Evolutionary conservation across 371 early-diverging fungal species (phyloP).

Genomic region (Mycotypha africana): DNA sequence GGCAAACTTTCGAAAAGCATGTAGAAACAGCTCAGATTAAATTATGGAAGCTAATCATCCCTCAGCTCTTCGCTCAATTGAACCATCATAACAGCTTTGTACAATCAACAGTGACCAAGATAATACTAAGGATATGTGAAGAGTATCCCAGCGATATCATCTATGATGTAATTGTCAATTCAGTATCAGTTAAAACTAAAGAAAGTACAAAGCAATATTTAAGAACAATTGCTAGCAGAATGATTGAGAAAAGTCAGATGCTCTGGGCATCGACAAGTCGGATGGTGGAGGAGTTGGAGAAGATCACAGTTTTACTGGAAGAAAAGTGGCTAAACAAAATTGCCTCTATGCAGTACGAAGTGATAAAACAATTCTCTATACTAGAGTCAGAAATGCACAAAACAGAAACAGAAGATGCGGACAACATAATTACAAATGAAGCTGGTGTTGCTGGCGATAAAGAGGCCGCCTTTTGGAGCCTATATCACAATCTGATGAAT

Average conservation of each 20-base stretch:
- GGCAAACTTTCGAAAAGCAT: conserved; percentile 31
- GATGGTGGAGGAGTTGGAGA: conserved; percentile 64
- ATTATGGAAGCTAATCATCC: conserved; percentile 72
- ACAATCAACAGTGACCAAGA: conserved; percentile 36
- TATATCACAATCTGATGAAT: conserved; percentile 51
- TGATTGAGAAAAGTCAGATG: conserved; percentile 36
- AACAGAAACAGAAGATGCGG: too few relatives aligned
- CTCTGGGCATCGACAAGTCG: conserved; percentile 55
- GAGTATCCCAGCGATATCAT: conserved; percentile 63
- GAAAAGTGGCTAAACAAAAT: conserved; percentile 76
- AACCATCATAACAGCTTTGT: conserved; percentile 63
- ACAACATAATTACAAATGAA: too few relatives aligned
- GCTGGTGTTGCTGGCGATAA: conserved; percentile 55
- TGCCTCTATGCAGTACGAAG: conserved; percentile 55
- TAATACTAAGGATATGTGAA: conserved; percentile 56
- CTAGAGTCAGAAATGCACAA: conserved; percentile 57
- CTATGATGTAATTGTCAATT: conserved; percentile 67
- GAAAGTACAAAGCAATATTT: conserved; percentile 37
- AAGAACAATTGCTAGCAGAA: conserved; percentile 34
- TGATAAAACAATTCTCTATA: conserved; percentile 47
- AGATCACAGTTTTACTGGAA: conserved; percentile 78
- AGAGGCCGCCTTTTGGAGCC: too few relatives aligned
- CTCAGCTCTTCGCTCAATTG: conserved; percentile 74
- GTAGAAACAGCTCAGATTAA: conserved; percentile 40
- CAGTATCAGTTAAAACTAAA: conserved; percentile 43